These are phyloP conservation scores for Cutaneotrichosporon curvatum DNA, from an alignment of 1,284 basidiomycete species.

Conservation along the genomic window DNA sequence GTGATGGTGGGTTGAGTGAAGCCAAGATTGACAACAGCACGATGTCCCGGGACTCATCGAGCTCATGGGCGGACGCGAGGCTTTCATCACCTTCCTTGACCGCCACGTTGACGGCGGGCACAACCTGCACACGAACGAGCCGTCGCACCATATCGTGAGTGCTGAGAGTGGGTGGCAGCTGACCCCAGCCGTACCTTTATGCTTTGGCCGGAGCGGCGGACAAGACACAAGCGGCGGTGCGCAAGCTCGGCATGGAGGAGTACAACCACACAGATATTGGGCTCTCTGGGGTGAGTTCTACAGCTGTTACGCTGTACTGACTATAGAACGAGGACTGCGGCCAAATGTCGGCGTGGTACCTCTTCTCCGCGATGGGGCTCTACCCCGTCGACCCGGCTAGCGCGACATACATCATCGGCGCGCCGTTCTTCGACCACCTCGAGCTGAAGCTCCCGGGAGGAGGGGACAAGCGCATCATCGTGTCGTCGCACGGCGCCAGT, in stretches of 20 bases:
- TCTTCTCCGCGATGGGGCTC: conserved; percentile 73
- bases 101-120: conserved; percentile 71
- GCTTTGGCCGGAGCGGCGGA: conserved; percentile 61
- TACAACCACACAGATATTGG: conserved; percentile 58
- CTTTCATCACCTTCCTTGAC: conserved; percentile 63
- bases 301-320: not conserved
- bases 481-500: conserved; percentile 54
- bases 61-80: conserved; percentile 57
- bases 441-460: conserved; percentile 58
- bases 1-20: conserved; percentile 45
- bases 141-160: conserved; percentile 39
- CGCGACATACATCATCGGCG: conserved; percentile 66
- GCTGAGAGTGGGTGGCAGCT: not conserved
- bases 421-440: conserved; percentile 84
- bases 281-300: conserved; percentile 45
- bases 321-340: conserved; percentile 79
- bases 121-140: conserved; percentile 78
- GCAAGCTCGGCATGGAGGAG: conserved; percentile 57
- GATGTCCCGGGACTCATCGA: conserved; percentile 60
- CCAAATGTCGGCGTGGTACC: conserved; percentile 81
- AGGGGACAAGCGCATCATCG: conserved; percentile 17
- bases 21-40: conserved; percentile 24
- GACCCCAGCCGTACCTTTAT: conserved; percentile 61
- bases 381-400: conserved; percentile 79
- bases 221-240: conserved; percentile 63